Conservation (phyloP, 1,284 basidiomycete genomes). For the Xerocomus amazonicus region DNA sequence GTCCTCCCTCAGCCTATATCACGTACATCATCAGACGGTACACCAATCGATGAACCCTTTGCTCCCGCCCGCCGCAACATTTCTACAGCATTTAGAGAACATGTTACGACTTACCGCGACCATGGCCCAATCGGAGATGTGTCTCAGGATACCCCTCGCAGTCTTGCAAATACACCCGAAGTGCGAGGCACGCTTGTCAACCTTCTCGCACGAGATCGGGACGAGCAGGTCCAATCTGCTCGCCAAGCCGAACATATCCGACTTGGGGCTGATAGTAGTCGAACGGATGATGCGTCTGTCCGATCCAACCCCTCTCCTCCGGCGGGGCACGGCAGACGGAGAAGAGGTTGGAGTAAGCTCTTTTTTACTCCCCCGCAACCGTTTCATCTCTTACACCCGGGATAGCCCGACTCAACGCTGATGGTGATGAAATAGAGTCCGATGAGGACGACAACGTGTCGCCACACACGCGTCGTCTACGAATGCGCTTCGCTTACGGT, state of each 20-base stretch:
- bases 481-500: slow-evolving; percentile 29
- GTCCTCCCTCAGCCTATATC: slow-evolving; percentile 24
- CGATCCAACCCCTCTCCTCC: slow-evolving; percentile 12
- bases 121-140: slow-evolving; percentile 1
- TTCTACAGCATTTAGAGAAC: slow-evolving; percentile 24
- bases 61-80: slow-evolving; percentile 18
- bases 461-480: slow-evolving; percentile 24
- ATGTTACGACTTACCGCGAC: slow-evolving; percentile 20
- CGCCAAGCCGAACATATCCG: slow-evolving; percentile 19
- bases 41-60: slow-evolving; percentile 17
- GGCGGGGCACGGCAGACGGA: slow-evolving; percentile 28
- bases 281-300: slow-evolving; percentile 10
- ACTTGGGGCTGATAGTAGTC: slow-evolving; percentile 3
- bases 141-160: slow-evolving; percentile 18
- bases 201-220: slow-evolving; percentile 20
- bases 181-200: slow-evolving; percentile 25
- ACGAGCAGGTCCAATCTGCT: slow-evolving; percentile 17
- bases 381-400: slow-evolving; percentile 8
- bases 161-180: slow-evolving; percentile 25
- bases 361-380: slow-evolving; percentile 1
- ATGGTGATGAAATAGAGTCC: slow-evolving; percentile 54
- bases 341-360: slow-evolving; percentile 53
- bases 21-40: slow-evolving; percentile 28
- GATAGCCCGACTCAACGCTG: slow-evolving; percentile 51
- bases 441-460: slow-evolving; percentile 35